Evolutionary conservation across 2,329 filamentous ascomycete species (phyloP), one percentile per base, ranked within the genome.

Genomic region (Tricladium varicosporioides): DNA sequence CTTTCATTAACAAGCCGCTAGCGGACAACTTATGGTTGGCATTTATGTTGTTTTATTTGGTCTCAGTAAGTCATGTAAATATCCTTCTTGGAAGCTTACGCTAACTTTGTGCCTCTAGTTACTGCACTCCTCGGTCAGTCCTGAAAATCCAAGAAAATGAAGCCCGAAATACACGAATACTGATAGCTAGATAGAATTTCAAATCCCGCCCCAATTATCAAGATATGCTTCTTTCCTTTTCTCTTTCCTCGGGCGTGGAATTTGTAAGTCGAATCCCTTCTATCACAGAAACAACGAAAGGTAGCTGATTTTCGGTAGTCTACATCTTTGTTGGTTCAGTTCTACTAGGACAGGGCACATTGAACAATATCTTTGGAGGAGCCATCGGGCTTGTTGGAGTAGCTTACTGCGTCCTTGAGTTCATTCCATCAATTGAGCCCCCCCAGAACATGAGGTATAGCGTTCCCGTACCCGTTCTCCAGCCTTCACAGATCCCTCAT

Each of bases 141-240:
- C 50, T 57, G 43, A 42, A 9, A 18, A 33, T 43, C 16, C 15
- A 32, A 14, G 13, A 49, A n/a, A 44, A 45, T 32, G 15, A 19
- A 49, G 15, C 16, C n/a, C 15, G 44, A 48, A 18, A 32, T 11
- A 22, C 3, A 13, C 22, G 10, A 50, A 5, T 51, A 33, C 48
- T 58, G 22, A 58, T 18, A n/a, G n/a, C 5, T 16, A 16, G 31
- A 11, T 55, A 81, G 94, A 99, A 76, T 96, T 97, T 78, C 89
- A 96, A 75, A 93, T 97, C 67, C 93, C 94, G 51, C 91, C 92
- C 58, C 92, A 96, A 73, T 82, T 96, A 54, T 88, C 92, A 57
- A 88, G 91, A 76, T 96, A 97, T 79, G 93, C 92, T 54, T 96
- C 91, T 10, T 99, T 99, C 80, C 87, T 97, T 75, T 97, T 97